phyloP scores from a whole-genome alignment of 148 eudicot genomes.

The Salicornia ramosissima region DNA sequence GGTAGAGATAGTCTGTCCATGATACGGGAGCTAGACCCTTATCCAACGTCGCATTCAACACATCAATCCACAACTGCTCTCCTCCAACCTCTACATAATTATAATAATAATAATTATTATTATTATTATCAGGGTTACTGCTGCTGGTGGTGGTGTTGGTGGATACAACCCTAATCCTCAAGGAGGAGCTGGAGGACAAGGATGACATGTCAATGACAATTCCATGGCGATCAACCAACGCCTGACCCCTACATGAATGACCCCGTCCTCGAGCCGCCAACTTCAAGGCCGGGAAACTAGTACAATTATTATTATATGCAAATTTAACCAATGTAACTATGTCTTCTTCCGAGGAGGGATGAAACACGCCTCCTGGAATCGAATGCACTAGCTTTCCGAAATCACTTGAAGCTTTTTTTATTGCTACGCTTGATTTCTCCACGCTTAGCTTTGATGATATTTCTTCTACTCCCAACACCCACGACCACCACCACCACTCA shows the following conservation, averaged over 20 bases:
- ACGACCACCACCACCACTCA: too few species aligned
- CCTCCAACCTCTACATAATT: slow-evolving; percentile 66
- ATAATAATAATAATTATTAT: slow-evolving; percentile 34
- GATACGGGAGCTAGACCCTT: slow-evolving; percentile 75
- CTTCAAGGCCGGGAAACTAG: slow-evolving; percentile 27
- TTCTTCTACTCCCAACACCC: too few species aligned
- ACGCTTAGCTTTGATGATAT: slow-evolving; percentile 26
- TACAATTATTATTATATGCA: slow-evolving; percentile 38
- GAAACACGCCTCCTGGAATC: slow-evolving; percentile 49
- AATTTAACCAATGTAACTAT: slow-evolving; percentile 40
- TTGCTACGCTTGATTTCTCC: slow-evolving; percentile 28
- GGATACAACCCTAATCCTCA: too few species aligned
- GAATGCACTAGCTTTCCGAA: slow-evolving; percentile 44
- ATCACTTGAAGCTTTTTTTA: slow-evolving; percentile 64
- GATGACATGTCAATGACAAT: slow-evolving; percentile 69
- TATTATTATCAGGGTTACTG: slow-evolving; percentile 5
- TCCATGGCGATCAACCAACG: slow-evolving; percentile 62
- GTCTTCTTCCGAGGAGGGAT: slow-evolving; percentile 51
- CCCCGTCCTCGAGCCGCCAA: slow-evolving; percentile 68
- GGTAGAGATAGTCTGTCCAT: slow-evolving; percentile 87
- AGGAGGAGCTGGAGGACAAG: too few species aligned
- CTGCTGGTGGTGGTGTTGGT: too few species aligned
- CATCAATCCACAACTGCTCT: slow-evolving; percentile 77
- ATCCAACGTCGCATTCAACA: slow-evolving; percentile 42
- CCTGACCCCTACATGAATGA: slow-evolving; percentile 81